Evolutionary conservation across 192 early-diverging fungal species (phyloP).

Genomic region (Podila epigama): DNA sequence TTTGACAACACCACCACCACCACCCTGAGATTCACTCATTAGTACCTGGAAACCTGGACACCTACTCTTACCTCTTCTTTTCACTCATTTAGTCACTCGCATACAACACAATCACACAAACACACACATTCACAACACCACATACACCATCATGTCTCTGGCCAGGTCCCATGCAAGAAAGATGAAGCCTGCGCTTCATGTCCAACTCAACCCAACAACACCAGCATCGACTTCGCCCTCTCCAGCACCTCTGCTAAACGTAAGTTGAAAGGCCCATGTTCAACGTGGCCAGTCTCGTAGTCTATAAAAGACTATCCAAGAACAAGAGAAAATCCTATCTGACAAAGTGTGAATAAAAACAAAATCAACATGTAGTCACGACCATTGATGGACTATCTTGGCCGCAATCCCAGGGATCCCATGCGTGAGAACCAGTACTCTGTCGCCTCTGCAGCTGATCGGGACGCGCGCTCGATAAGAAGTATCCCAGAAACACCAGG

Average conservation of each 20-base stretch:
- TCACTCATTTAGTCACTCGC: neutral
- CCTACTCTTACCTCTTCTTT: no score
- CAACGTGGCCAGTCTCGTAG: neutral
- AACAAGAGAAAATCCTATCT: no score
- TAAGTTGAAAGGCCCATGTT: neutral
- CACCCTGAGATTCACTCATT: no score
- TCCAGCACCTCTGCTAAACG: constrained; percentile 24
- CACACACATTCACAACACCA: neutral
- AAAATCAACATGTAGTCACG: constrained; percentile 8
- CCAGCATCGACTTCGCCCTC: constrained; percentile 13
- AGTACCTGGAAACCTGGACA: no score
- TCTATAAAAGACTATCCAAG: neutral
- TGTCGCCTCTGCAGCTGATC: constrained; percentile 21
- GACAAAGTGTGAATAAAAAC: neutral
- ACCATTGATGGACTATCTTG: constrained; percentile 37
- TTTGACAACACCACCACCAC: no score
- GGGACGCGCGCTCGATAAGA: constrained; percentile 28
- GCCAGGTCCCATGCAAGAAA: constrained; percentile 32
- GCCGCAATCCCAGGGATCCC: constrained; percentile 34
- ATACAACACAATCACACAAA: neutral
- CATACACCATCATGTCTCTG: constrained; percentile 14
- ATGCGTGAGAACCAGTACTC: constrained; percentile 32
- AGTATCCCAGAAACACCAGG: constrained; percentile 36
- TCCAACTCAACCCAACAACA: constrained; percentile 25
- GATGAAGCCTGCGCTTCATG: constrained; percentile 38